Evolutionary conservation across 2,329 filamentous ascomycete species (phyloP).

Genomic region (Pseudovirgaria hyperparasitica): DNA sequence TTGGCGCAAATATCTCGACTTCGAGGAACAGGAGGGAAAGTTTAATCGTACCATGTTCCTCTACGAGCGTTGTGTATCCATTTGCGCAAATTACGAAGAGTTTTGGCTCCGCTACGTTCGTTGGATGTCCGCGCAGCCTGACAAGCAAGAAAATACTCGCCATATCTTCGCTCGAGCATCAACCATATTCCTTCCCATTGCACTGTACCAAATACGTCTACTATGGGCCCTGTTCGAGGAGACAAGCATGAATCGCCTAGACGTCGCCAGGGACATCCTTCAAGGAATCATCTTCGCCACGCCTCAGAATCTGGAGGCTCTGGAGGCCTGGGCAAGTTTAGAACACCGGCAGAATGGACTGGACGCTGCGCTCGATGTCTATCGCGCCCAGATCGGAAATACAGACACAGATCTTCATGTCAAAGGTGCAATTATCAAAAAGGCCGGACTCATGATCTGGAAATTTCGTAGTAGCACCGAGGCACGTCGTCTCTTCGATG

Average conservation of each 20-base stretch:
- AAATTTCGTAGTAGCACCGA: slow-evolving; percentile 72
- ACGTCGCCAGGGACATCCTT: slow-evolving; percentile 75
- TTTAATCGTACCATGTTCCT: slow-evolving; percentile 64
- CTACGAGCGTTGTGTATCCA: slow-evolving; percentile 88
- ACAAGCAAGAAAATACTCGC: slow-evolving; percentile 78
- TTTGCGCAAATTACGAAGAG: slow-evolving; percentile 89
- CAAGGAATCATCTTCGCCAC: slow-evolving; percentile 62
- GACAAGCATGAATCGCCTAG: slow-evolving; percentile 54
- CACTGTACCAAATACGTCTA: slow-evolving; percentile 68
- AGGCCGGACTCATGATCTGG: slow-evolving; percentile 81
- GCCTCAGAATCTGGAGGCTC: slow-evolving; percentile 75
- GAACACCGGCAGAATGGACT: slow-evolving; percentile 72
- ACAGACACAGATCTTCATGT: slow-evolving; percentile 60
- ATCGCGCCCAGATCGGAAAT: slow-evolving; percentile 68
- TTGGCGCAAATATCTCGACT: slow-evolving; percentile 95
- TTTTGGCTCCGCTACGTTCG: slow-evolving; percentile 96
- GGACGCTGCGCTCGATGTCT: slow-evolving; percentile 71
- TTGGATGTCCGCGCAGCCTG: slow-evolving; percentile 72
- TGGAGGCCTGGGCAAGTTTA: slow-evolving; percentile 77
- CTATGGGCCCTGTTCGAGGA: slow-evolving; percentile 96
- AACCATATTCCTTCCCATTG: slow-evolving; percentile 75
- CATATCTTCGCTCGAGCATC: slow-evolving; percentile 85
- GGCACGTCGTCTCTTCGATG: slow-evolving; percentile 70
- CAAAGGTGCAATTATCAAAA: slow-evolving; percentile 75
- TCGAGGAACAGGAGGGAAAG: slow-evolving; percentile 77